Evolutionary conservation across 164 flowering plant species (phyloP), one percentile per base, ranked within the genome.

Genomic region (Piper betle): DNA sequence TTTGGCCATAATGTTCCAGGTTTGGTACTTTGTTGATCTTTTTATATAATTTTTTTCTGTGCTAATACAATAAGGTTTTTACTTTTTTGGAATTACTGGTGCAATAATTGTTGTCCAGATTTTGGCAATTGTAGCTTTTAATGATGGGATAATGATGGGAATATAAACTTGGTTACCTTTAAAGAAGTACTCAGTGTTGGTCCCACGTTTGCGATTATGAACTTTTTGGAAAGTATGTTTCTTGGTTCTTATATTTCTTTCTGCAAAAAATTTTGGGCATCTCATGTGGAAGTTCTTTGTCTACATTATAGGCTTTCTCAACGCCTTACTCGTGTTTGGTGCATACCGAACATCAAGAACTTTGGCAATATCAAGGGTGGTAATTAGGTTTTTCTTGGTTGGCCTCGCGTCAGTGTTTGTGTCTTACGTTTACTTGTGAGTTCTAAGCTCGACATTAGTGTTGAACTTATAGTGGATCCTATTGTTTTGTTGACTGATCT

Each of bases 1-100:
- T 69, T 72, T 93, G 81, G 75, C 64, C 37, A 52, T 90, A 54
- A 88, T 90, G 96, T 93, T 93, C 74, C 99, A 93, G 99, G 99
- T 88, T 65, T 17, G 17, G 62, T 40, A 50, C 52, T n/a, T 8
- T 4, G 16, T 9, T 9, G 20, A 38, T 46, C 52, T 15, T 12
- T 16, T 39, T 57, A 18, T 57, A 6, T 5, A 40, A 11, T 66
- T 46, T 12, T 17, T 16, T 46, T 61, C 46, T 37, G 17, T 54
- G 20, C 17, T 16, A 54, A 54, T 25, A 25, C 57, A 9, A 3
- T 16, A 18, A 2, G 16, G 16, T 18, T 18, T 16, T 54, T 54
- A 4, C 48, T 43, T 57, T 6, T 40, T 64, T 43, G 20, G 9
- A 4, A 61, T 12, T 61, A 18, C 6, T 4, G 52, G 19, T 37